Conservation (phyloP, 495 filamentous ascomycete genomes). For the Xanthoparmelia taractica region DNA sequence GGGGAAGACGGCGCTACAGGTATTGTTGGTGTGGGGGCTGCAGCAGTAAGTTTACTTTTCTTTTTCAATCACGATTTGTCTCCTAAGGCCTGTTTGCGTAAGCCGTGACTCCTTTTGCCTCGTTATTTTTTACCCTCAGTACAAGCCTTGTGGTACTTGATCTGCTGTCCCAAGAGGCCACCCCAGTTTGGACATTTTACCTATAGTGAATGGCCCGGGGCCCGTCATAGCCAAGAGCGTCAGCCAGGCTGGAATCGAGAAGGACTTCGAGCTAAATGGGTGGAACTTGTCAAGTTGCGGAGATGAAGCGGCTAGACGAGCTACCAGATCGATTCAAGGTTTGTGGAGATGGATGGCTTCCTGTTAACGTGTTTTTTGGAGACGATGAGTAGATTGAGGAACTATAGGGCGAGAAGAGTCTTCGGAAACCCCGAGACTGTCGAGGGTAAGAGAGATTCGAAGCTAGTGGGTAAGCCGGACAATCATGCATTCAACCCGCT, state of each 20-base stretch:
- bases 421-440: no score
- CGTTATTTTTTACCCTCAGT: not conserved
- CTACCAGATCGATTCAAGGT: slow-evolving; percentile 13
- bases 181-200: not conserved
- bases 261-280: slow-evolving; percentile 12
- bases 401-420: no score
- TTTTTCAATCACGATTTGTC: no score
- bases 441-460: no score
- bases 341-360: slow-evolving; percentile 9
- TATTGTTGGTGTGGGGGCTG: slow-evolving; percentile 61
- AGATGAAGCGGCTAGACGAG: slow-evolving; percentile 11
- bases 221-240: slow-evolving; percentile 13
- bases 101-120: no score
- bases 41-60: slow-evolving; percentile 26
- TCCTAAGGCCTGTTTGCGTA: no score
- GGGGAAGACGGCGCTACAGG: slow-evolving; percentile 57
- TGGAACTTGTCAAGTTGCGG: slow-evolving; percentile 10
- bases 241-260: slow-evolving; percentile 8
- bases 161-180: not conserved
- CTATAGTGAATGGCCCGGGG: not conserved
- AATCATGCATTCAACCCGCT: no score
- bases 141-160: not conserved
- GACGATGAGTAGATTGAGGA: slow-evolving; percentile 10
- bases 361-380: slow-evolving; percentile 9
- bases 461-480: no score